phyloP scores from a whole-genome alignment of 495 filamentous ascomycete species.

The Xylaria castorea region DNA sequence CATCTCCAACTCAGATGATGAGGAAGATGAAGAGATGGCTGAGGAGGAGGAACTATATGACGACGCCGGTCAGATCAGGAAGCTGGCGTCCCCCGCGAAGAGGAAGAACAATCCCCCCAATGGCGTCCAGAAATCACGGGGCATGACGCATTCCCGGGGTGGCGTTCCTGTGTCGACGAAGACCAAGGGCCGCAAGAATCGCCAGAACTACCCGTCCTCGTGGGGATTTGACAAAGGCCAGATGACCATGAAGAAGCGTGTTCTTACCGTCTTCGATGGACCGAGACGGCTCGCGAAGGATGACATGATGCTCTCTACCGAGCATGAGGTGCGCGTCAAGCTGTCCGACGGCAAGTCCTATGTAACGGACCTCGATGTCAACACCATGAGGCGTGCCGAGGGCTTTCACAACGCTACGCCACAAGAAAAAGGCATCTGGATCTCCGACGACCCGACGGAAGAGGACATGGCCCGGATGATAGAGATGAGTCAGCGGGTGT shows the following conservation, averaged over 20 bases:
- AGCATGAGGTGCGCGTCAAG: constrained; percentile 89
- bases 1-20: constrained; percentile 67
- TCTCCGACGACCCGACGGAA: constrained; percentile 60
- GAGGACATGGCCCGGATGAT: constrained; percentile 55
- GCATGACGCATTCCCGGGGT: constrained; percentile 66
- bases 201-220: constrained; percentile 87
- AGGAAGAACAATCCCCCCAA: constrained; percentile 55
- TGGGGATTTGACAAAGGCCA: constrained; percentile 91
- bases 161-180: constrained; percentile 67
- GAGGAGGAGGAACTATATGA: constrained; percentile 56
- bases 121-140: constrained; percentile 61
- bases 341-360: constrained; percentile 75
- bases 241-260: constrained; percentile 98
- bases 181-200: constrained; percentile 73
- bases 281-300: constrained; percentile 90
- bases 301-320: constrained; percentile 97
- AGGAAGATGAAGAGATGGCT: constrained; percentile 67
- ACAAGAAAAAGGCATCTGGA: constrained; percentile 85
- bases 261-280: constrained; percentile 92
- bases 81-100: constrained; percentile 33
- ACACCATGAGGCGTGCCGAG: constrained; percentile 85
- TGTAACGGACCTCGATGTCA: constrained; percentile 91
- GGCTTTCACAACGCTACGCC: constrained; percentile 77
- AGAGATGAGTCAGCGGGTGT: constrained; percentile 38
- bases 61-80: constrained; percentile 38